These are phyloP conservation scores for Tylopilus orsonianus DNA, from an alignment of 1,284 basidiomycete genomes.

Conservation along the genomic window DNA sequence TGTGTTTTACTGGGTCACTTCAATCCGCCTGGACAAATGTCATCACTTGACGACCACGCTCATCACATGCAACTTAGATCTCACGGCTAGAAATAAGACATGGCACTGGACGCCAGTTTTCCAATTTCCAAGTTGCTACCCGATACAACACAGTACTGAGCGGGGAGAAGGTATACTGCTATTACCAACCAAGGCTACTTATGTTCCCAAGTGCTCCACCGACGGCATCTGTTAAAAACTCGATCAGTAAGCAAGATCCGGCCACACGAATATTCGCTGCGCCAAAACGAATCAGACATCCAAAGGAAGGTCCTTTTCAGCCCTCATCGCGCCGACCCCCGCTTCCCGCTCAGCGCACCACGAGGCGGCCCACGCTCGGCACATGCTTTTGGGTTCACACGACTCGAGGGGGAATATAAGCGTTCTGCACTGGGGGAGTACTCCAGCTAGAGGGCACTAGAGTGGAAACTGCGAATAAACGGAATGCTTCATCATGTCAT, in stretches of 20 bases:
- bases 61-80: not conserved
- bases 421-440: constrained; percentile 69
- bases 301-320: constrained; percentile 63
- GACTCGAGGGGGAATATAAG: constrained; percentile 54
- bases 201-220: not conserved
- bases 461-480: constrained; percentile 80
- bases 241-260: constrained; percentile 6
- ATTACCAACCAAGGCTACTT: constrained; percentile 7
- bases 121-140: not conserved
- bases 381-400: constrained; percentile 65
- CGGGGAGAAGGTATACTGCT: not conserved
- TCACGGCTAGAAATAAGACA: not conserved
- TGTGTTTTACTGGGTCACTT: not conserved
- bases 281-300: constrained; percentile 60
- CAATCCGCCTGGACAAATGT: no score
- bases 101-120: not conserved
- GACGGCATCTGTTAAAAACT: constrained; percentile 5
- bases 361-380: constrained; percentile 59
- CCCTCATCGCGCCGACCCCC: constrained; percentile 62
- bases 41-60: no score
- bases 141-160: not conserved
- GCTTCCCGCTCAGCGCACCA: constrained; percentile 66
- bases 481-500: constrained; percentile 57
- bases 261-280: constrained; percentile 16
- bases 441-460: constrained; percentile 60